Base-by-base conservation (phyloP, 768 basidiomycete species). In the Daedalea quercina region DNA sequence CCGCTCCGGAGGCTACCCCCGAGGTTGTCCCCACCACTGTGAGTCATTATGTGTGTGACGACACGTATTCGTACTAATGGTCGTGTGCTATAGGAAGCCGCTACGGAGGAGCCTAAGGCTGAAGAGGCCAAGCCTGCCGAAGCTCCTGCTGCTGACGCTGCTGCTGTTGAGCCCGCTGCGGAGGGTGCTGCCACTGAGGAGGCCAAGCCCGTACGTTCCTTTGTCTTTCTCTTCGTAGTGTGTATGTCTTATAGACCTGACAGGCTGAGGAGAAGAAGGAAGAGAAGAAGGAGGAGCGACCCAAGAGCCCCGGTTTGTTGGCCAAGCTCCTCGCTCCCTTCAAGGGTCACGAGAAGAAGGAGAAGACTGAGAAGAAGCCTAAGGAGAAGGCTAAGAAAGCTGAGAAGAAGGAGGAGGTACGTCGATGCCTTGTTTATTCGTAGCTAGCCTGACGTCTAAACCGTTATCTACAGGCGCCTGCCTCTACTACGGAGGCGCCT, bases 321-420 rank as follows among this genome's bases (percentile, higher is more conserved):
- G 66, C 82, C 61, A 93, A 87, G 71, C 72, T 94, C 56, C 82
- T 94, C 54, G 82, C 83, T 25, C 79, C 86, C 40, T 84, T 92
- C 79, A 90, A 88, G 74, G 55, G 24, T 15, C 44, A 42, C 45
- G 68, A 68, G 41, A 63, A 66, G 48, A 75, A 72, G 69, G 67
- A 65, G 56, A 77, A 75, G 67, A 73, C 69, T 51, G 81, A 84
- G 60, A 88, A 77, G 71, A 77, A 71, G 57, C 76, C 74, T 63
- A 80, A 84, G 76, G 81, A 83, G 70, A 83, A 83, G 74, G 73
- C 73, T 40, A 88, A 87, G 78, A 87, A 86, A 72, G 81, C 84
- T 67, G 87, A 87, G 75, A 87, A 87, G 77, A 85, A 87, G 73
- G 82, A 85, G 60, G 83, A 84, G 64, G 66, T 69, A 43, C 41